Evolutionary conservation across 2,329 filamentous ascomycete genomes (phyloP), one percentile per base, ranked within the genome.

Genomic region (Xylaria sp.): DNA sequence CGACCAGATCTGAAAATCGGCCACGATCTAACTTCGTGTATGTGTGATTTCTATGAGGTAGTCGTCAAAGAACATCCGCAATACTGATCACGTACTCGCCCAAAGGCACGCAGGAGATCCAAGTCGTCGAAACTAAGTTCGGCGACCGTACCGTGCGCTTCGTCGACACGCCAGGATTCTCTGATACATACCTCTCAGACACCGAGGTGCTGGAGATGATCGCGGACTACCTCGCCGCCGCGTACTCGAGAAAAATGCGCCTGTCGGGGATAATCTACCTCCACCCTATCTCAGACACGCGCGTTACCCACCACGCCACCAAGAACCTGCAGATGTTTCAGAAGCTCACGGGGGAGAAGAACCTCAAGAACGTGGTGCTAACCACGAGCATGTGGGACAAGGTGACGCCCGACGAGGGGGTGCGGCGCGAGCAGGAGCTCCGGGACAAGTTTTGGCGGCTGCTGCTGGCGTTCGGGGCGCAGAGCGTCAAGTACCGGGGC

Each of bases 141-240:
- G 59, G 64, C 22, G 66, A 64, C 16, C 63, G 60, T 17, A 63
- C 56, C 11, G 66, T 71, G 22, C 61, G 62, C 29, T 67, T 74
- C 13, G 69, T 79, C 53, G 77, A 80, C 56, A 80, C 77, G 0
- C 77, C 77, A 0, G 77, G 77, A 1, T 79, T 80, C 56, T 71
- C 77, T 24, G 77, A 80, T 49, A 78, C 75, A 0, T 61, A 67
- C 42, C 60, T 71, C 18, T 70, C 71, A 4, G 77, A 80, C 50
- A 68, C 72, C 6, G 76, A 80, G 26, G 71, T 80, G 1, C 69
- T 80, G 1, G 44, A 65, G n/a, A 65, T 74, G 38, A 75, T 79
- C 20, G 73, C 74, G 0, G 62, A 63, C 4, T 77, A 71, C 58
- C 66, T 78, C 2, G 66, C 64, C 1, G 50, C 50, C 0, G 64